These are phyloP conservation scores for Yamadazyma aaseri DNA, from an alignment of 1,139 yeast genomes.

Conservation along the genomic window DNA sequence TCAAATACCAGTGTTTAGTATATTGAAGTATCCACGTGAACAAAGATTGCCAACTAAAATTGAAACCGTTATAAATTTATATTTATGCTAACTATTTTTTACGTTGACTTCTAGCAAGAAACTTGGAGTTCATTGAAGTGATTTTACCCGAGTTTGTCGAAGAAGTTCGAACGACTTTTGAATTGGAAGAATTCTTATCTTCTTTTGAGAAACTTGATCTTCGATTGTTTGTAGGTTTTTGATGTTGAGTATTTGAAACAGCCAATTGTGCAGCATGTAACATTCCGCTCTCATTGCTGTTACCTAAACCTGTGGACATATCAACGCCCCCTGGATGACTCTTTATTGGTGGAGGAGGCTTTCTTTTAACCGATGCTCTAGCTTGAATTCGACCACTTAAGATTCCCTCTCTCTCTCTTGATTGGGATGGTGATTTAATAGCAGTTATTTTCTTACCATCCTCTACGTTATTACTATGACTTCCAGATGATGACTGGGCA, in stretches of 20 bases:
- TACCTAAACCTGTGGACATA: constrained; percentile 37
- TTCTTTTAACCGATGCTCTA: constrained; percentile 23
- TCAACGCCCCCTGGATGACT: constrained; percentile 20
- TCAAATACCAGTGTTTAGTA: no score
- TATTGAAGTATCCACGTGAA: no score
- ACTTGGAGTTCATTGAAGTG: constrained; percentile 43
- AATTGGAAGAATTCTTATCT: constrained; percentile 13
- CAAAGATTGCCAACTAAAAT: no score
- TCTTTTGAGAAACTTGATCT: constrained; percentile 42
- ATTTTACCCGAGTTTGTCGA: constrained; percentile 14
- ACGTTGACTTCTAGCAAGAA: constrained; percentile 43
- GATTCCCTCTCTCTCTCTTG: constrained; percentile 15
- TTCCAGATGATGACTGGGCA: not conserved
- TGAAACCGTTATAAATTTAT: not conserved
- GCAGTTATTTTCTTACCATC: not conserved
- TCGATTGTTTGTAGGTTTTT: constrained; percentile 24
- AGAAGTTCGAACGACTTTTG: constrained; percentile 5
- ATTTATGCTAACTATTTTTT: constrained; percentile 23
- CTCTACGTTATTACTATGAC: not conserved
- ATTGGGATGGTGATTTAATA: constrained; percentile 3
- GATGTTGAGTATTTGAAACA: constrained; percentile 34
- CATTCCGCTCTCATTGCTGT: constrained; percentile 25
- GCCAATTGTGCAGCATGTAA: constrained; percentile 49
- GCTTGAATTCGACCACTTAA: constrained; percentile 12
- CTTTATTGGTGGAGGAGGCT: constrained; percentile 37